Conservation (phyloP, 306 rosid genomes). For the Inga oerstediana region DNA sequence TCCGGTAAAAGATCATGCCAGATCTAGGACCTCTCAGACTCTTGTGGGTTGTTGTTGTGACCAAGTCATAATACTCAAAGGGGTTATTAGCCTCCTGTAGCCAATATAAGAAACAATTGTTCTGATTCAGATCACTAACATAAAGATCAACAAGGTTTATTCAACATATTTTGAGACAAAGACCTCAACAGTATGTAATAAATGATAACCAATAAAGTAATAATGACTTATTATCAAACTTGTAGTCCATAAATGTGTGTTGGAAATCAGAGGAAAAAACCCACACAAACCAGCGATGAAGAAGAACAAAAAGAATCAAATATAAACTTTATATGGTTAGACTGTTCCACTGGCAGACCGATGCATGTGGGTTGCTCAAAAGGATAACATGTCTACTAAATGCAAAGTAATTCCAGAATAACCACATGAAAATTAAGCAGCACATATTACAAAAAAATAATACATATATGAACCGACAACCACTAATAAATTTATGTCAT, state of each 20-base stretch:
- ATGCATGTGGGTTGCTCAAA: conserved; percentile 12
- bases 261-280: not conserved
- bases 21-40: conserved; percentile 96
- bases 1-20: conserved; percentile 95
- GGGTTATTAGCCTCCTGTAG: conserved; percentile 82
- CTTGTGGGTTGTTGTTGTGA: conserved; percentile 96
- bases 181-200: not conserved
- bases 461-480: not conserved
- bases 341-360: not conserved
- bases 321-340: not conserved
- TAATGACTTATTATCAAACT: not conserved
- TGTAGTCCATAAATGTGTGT: not conserved
- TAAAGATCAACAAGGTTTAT: not conserved
- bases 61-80: conserved; percentile 87
- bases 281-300: not conserved
- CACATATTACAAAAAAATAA: not conserved
- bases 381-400: not conserved
- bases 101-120: not conserved
- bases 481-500: not conserved
- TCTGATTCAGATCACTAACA: conserved; percentile 9
- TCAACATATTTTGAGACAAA: not conserved
- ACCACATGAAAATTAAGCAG: not conserved
- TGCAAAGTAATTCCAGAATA: not conserved
- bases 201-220: not conserved
- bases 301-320: too few species aligned